Percentiles rank a stretch among this genome's conserved stretches.
Evolutionary conservation across 139 green algal species (phyloP).

Genomic region (Closterium sp.): DNA sequence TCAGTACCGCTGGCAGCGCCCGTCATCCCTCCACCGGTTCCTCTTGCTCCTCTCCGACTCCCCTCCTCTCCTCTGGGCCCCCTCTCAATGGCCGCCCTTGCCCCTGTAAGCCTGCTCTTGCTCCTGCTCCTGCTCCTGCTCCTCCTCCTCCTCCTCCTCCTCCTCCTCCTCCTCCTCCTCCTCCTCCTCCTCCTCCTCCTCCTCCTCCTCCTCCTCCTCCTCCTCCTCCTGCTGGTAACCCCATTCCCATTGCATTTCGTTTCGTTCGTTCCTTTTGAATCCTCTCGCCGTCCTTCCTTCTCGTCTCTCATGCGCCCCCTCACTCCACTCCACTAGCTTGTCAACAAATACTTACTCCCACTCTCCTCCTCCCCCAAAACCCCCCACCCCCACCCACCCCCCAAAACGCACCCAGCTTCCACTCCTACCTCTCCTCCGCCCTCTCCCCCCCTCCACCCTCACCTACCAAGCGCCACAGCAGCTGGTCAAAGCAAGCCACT

Average conservation of each 20-base stretch:
- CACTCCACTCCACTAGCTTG: not conserved
- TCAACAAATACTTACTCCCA: not conserved
- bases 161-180: too few species aligned
- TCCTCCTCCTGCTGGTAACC: too few species aligned
- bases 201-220: not conserved
- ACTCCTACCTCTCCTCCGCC: not conserved
- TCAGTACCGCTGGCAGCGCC: not conserved
- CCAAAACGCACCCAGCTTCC: not conserved
- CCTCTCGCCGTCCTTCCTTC: not conserved
- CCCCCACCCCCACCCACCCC: too few species aligned
- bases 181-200: too few species aligned
- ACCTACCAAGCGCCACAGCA: not conserved
- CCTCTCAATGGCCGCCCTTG: not conserved
- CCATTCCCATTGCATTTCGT: not conserved
- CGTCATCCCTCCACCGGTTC: not conserved
- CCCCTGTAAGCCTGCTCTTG: not conserved
- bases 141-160: too few species aligned
- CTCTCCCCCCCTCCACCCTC: not conserved
- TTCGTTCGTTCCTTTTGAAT: not conserved
- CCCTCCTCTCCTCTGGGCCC: not conserved
- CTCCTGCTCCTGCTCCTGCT: too few species aligned
- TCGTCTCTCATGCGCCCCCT: not conserved
- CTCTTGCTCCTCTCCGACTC: not conserved
- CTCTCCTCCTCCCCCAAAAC: not conserved
- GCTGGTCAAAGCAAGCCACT: too few species aligned